A percentile compares a stretch with the other conserved stretches of the same genome.
Evolutionary conservation across 345 rosid species (phyloP).

Genomic region (Diplotaxis tenuifolia): DNA sequence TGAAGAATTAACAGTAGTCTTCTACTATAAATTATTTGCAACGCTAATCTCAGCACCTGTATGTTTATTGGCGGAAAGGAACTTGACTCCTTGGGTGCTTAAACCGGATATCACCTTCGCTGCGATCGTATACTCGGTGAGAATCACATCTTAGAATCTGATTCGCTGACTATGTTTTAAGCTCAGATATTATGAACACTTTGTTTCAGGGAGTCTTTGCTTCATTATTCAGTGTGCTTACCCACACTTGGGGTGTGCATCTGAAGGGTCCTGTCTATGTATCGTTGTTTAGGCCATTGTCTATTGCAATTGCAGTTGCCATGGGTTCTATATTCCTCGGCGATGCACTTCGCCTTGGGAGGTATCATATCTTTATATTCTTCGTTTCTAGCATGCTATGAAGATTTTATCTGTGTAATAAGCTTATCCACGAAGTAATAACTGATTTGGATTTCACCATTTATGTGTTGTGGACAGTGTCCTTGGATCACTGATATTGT

Average conservation of each 20-base stretch:
- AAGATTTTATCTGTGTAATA: no score
- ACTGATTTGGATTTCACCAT: no score
- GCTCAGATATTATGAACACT: background rate
- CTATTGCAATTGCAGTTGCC: constrained; percentile 40
- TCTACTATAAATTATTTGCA: constrained; percentile 1
- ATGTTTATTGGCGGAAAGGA: background rate
- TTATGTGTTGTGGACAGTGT: constrained; percentile 10
- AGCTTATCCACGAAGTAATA: no score
- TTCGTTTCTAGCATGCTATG: background rate
- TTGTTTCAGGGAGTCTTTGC: background rate
- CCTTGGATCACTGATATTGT: constrained; percentile 34
- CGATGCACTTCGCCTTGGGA: constrained; percentile 37
- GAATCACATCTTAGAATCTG: background rate
- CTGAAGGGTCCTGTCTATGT: constrained; percentile 46
- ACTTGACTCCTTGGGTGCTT: background rate
- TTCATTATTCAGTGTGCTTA: background rate
- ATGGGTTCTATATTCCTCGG: constrained; percentile 42
- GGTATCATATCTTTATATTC: constrained; percentile 19
- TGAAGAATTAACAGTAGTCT: constrained; percentile 13
- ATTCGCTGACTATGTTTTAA: background rate
- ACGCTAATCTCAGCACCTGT: constrained; percentile 9
- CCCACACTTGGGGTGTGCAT: constrained; percentile 16
- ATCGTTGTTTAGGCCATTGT: constrained; percentile 42
- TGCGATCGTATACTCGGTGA: background rate
- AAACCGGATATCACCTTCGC: background rate